A percentile compares a stretch with the other conserved stretches of the same genome.
These are phyloP conservation scores for Prunus mongolica DNA, from an alignment of 306 rosid genomes.

Conservation along the genomic window DNA sequence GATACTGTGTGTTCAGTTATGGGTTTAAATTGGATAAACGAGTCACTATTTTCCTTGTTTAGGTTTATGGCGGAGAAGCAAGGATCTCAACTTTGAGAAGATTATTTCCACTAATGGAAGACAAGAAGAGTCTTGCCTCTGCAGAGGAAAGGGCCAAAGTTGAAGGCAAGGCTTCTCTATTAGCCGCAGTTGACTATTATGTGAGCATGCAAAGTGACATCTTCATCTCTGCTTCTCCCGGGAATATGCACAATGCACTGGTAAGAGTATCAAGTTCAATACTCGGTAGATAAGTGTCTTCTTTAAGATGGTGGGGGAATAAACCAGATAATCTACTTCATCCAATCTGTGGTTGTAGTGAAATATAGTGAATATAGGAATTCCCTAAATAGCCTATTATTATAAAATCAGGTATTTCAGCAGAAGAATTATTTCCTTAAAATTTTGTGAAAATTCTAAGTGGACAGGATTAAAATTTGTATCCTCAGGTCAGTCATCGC, in stretches of 20 bases:
- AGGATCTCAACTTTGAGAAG: constrained; percentile 71
- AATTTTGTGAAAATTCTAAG: not conserved
- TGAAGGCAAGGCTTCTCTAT: constrained; percentile 83
- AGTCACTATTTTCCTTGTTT: not conserved
- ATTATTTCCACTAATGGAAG: constrained; percentile 83
- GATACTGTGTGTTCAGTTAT: not conserved
- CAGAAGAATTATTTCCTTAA: not conserved
- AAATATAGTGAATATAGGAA: not conserved
- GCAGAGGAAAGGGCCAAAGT: constrained; percentile 53
- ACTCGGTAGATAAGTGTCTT: not conserved
- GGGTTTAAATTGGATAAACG: not conserved
- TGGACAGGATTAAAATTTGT: constrained; percentile 12
- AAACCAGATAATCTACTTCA: not conserved
- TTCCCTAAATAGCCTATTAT: not conserved
- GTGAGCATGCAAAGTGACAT: constrained; percentile 82
- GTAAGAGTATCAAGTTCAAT: constrained; percentile 37
- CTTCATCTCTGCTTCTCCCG: constrained; percentile 96
- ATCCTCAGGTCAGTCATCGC: constrained; percentile 79
- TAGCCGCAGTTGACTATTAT: constrained; percentile 88
- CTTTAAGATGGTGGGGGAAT: not conserved
- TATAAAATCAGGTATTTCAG: not conserved
- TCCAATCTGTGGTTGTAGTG: not conserved
- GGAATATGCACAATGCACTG: constrained; percentile 98
- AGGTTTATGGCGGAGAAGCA: constrained; percentile 87
- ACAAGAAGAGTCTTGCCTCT: constrained; percentile 78